phyloP scores from a whole-genome alignment of 768 basidiomycete species.

The Leccinum pellstonianum region DNA sequence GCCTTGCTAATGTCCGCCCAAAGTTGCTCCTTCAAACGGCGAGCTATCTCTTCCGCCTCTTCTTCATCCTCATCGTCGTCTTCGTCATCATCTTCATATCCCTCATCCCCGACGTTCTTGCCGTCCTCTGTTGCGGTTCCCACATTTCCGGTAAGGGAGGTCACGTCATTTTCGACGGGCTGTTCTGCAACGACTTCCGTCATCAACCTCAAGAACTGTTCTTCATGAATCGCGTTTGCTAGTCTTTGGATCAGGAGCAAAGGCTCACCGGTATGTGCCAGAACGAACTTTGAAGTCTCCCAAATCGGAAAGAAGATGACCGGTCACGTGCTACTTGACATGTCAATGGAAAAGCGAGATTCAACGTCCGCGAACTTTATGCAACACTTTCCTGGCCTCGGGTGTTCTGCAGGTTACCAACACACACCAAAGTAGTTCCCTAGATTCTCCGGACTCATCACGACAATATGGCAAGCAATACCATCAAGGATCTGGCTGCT shows the following conservation, averaged over 20 bases:
- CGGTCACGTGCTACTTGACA: constrained; percentile 17
- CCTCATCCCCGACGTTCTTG: constrained; percentile 42
- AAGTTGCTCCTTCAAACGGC: constrained; percentile 70
- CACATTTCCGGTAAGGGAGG: background rate
- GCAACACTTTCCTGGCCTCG: constrained; percentile 2
- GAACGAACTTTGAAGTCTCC: constrained; percentile 7
- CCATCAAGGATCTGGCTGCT: constrained; percentile 83
- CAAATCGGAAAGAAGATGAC: constrained; percentile 1
- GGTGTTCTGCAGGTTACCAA: background rate
- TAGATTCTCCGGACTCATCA: constrained; percentile 10
- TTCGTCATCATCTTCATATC: constrained; percentile 49
- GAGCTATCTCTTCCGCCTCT: constrained; percentile 72
- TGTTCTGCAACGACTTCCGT: constrained; percentile 10
- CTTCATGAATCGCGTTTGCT: constrained; percentile 7
- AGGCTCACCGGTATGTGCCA: constrained; percentile 13
- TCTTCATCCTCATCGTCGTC: constrained; percentile 56
- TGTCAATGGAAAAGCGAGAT: background rate
- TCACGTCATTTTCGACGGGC: constrained; percentile 2
- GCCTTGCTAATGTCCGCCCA: constrained; percentile 75
- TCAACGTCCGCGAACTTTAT: constrained; percentile 24
- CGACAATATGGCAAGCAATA: constrained; percentile 42
- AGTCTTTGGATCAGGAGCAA: constrained; percentile 3
- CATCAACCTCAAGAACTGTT: constrained; percentile 14
- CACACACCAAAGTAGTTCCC: background rate
- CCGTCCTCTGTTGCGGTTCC: constrained; percentile 19